phyloP scores from a whole-genome alignment of 2,329 filamentous ascomycete species.

The Colletotrichum limetticola region DNA sequence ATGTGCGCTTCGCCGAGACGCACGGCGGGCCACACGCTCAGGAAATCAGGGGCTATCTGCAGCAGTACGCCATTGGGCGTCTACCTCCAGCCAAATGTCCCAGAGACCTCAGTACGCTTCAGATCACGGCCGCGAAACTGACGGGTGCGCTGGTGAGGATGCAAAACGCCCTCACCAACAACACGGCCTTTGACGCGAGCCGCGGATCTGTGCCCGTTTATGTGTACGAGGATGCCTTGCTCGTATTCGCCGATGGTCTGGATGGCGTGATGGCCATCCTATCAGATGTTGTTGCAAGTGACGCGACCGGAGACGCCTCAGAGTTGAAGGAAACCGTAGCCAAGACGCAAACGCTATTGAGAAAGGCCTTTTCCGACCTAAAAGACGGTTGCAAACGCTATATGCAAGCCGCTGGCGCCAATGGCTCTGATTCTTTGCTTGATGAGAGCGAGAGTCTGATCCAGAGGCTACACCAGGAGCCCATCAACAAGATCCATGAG shows the following conservation, averaged over 20 bases:
- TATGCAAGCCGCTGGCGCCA: not conserved
- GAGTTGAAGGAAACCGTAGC: not conserved
- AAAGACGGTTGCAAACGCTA: slow-evolving; percentile 16
- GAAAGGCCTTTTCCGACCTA: slow-evolving; percentile 6
- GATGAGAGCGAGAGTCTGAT: slow-evolving; percentile 7
- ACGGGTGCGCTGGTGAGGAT: slow-evolving; percentile 3
- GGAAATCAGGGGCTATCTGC: slow-evolving; percentile 26
- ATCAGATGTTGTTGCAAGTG: not conserved
- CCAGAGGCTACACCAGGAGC: not conserved
- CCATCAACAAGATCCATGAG: slow-evolving; percentile 1
- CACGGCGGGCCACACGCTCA: slow-evolving; percentile 27
- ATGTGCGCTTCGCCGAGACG: slow-evolving; percentile 19
- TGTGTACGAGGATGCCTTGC: slow-evolving; percentile 26
- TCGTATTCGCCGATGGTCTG: slow-evolving; percentile 19
- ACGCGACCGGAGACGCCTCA: not conserved
- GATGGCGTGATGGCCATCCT: not conserved
- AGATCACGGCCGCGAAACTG: not conserved
- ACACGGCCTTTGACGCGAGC: slow-evolving; percentile 19
- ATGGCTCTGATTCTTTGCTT: not conserved
- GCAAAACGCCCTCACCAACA: slow-evolving; percentile 30
- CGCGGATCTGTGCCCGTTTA: slow-evolving; percentile 22
- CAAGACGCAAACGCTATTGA: slow-evolving; percentile 8
- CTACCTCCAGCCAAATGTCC: slow-evolving; percentile 1
- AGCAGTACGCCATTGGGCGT: slow-evolving; percentile 9
- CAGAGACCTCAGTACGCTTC: not conserved